phyloP scores from a whole-genome alignment of 768 basidiomycete genomes.

The Boletales sp. region DNA sequence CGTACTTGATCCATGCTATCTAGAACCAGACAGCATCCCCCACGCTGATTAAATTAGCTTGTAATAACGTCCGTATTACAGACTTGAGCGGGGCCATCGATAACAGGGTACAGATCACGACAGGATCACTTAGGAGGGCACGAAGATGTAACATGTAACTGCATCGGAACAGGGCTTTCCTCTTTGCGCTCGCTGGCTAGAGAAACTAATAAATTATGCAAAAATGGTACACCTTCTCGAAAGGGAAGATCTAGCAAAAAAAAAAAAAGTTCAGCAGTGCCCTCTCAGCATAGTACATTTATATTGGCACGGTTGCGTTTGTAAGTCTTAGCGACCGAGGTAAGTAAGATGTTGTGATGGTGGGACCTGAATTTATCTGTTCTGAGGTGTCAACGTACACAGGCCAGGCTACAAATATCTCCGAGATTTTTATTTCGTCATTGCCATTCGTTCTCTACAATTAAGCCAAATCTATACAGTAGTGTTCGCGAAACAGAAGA shows the following conservation, averaged over 20 bases:
- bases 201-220: too few relatives aligned
- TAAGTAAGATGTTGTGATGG: slow-evolving; percentile 3
- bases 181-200: too few relatives aligned
- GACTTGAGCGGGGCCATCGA: not conserved
- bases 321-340: not conserved
- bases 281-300: not conserved
- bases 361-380: slow-evolving; percentile 26
- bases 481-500: slow-evolving; percentile 11
- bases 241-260: not conserved
- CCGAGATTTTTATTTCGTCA: slow-evolving; percentile 16
- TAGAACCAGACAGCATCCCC: not conserved
- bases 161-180: too few relatives aligned
- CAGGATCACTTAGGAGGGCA: too few relatives aligned
- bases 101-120: not conserved
- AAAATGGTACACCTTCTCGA: not conserved
- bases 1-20: not conserved
- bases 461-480: slow-evolving; percentile 21
- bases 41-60: not conserved
- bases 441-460: slow-evolving; percentile 9
- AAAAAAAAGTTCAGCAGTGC: not conserved
- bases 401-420: slow-evolving; percentile 1
- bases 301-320: too few relatives aligned
- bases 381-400: slow-evolving; percentile 16
- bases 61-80: not conserved
- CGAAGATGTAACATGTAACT: too few relatives aligned